A percentile compares a stretch with the other conserved stretches of the same genome.
Evolutionary conservation across 805 yeast species (phyloP).

Genomic region (Tetrapisispora arboricola): DNA sequence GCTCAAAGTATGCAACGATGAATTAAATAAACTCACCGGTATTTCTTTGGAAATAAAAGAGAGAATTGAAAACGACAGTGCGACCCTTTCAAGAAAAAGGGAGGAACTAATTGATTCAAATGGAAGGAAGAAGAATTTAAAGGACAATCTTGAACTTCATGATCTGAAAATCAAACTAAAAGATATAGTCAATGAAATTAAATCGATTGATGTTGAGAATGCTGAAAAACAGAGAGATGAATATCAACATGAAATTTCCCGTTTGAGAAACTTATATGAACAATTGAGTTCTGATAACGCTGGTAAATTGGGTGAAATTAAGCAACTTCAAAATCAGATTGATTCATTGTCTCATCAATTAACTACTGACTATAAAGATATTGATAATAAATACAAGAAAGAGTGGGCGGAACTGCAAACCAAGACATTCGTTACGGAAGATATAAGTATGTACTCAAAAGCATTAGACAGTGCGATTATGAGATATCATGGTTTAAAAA

Average conservation of each 20-base stretch:
- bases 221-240: slow-evolving; percentile 52
- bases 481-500: slow-evolving; percentile 82
- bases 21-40: slow-evolving; percentile 6
- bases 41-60: background rate
- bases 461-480: slow-evolving; percentile 90
- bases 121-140: slow-evolving; percentile 50
- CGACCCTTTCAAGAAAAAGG: slow-evolving; percentile 7
- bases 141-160: slow-evolving; percentile 53
- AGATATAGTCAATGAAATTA: slow-evolving; percentile 32
- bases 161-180: slow-evolving; percentile 33
- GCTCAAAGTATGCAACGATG: slow-evolving; percentile 12
- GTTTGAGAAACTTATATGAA: slow-evolving; percentile 42
- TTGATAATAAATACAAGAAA: slow-evolving; percentile 50
- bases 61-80: slow-evolving; percentile 12
- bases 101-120: slow-evolving; percentile 44
- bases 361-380: slow-evolving; percentile 56
- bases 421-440: slow-evolving; percentile 65
- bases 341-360: slow-evolving; percentile 47
- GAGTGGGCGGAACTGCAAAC: slow-evolving; percentile 75
- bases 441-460: slow-evolving; percentile 66
- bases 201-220: slow-evolving; percentile 38
- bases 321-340: slow-evolving; percentile 70
- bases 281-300: slow-evolving; percentile 55
- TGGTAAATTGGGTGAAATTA: slow-evolving; percentile 74
- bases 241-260: slow-evolving; percentile 48